Conservation (phyloP, 345 rosid species). For the Kandelia obovata region DNA sequence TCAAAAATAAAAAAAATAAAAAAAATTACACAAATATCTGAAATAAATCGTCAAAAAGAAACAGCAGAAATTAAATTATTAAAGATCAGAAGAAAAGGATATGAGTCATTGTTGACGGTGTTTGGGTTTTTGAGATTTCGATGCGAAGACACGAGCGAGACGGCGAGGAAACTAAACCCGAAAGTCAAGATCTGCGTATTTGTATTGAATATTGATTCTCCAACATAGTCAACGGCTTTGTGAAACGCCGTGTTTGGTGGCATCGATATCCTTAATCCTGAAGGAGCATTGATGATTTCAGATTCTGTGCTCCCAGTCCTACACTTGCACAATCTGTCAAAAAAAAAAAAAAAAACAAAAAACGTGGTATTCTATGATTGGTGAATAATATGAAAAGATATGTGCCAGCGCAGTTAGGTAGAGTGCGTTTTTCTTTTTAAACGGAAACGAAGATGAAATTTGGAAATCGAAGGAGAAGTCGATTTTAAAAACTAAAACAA, state of each 20-base stretch:
- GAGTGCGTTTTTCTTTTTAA: no score
- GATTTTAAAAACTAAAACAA: no score
- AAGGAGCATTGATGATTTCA: not conserved
- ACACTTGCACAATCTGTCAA: no score
- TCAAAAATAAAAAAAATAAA: not conserved
- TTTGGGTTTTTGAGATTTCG: no score
- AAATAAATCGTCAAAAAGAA: not conserved
- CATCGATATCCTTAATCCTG: not conserved
- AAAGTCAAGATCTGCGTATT: not conserved
- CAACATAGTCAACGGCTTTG: no score
- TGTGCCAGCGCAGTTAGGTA: no score
- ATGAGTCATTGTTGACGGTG: conserved; percentile 49
- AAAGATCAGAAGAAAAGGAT: conserved; percentile 41
- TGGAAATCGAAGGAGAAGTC: no score
- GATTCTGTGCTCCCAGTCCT: no score
- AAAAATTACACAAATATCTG: not conserved
- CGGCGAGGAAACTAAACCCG: not conserved
- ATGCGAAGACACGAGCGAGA: not conserved
- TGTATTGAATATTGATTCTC: no score
- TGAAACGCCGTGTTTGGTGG: conserved; percentile 1
- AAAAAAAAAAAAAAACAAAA: no score
- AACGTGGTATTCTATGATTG: not conserved
- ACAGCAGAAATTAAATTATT: not conserved
- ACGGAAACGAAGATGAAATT: no score
- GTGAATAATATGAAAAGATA: no score